Evolutionary conservation across 495 filamentous ascomycete species (phyloP).

Genomic region (Penicillium samsonianum): DNA sequence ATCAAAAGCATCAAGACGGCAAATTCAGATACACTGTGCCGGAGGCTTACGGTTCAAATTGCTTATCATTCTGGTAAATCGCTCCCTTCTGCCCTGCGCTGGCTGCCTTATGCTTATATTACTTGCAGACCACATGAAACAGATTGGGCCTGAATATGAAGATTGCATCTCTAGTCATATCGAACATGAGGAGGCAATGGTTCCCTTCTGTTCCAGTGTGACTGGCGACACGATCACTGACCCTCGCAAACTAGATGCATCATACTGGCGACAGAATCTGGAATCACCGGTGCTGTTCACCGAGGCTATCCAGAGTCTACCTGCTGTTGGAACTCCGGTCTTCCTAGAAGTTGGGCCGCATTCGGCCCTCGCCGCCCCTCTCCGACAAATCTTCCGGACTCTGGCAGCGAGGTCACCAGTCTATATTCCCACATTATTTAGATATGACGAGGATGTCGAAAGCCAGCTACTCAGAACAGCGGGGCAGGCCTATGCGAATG

Average conservation of each 20-base stretch:
- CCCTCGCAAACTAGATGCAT: conserved; percentile 27
- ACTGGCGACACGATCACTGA: conserved; percentile 23
- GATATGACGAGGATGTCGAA: conserved; percentile 18
- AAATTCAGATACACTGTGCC: conserved; percentile 22
- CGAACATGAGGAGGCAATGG: conserved; percentile 4
- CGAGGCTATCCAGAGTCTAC: conserved; percentile 26
- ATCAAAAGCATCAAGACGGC: conserved; percentile 32
- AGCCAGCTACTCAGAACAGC: conserved; percentile 26
- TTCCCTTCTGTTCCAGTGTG: conserved; percentile 30
- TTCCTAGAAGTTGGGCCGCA: conserved; percentile 67
- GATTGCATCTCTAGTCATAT: conserved; percentile 1
- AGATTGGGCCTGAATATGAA: conserved; percentile 11
- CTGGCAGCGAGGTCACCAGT: conserved; percentile 7
- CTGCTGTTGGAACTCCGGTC: conserved; percentile 1
- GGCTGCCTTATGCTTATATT: conserved; percentile 5
- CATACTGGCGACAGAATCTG: conserved; percentile 43
- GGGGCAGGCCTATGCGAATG: conserved; percentile 31
- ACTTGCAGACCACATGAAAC: conserved; percentile 13
- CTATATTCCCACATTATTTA: conserved; percentile 38
- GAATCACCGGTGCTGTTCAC: conserved; percentile 30
- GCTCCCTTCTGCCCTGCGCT: background rate
- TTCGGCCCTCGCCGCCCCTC: conserved; percentile 57
- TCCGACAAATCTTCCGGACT: conserved; percentile 44
- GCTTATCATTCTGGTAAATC: conserved; percentile 52
- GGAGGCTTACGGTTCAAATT: conserved; percentile 37